phyloP scores from a whole-genome alignment of 495 filamentous ascomycete species.

The Astrocystis sublimbata region DNA sequence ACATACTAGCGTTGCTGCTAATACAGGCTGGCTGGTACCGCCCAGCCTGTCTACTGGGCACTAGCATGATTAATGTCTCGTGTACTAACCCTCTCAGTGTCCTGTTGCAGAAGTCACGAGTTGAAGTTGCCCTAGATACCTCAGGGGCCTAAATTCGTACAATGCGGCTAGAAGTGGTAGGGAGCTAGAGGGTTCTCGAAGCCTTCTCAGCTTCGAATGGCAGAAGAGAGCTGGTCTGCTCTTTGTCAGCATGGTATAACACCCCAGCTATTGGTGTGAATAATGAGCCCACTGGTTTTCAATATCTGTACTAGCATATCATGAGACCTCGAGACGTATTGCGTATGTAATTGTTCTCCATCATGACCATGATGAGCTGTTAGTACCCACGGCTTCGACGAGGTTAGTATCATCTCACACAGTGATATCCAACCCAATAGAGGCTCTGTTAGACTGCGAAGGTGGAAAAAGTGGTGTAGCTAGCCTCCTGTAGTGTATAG shows the following conservation, averaged over 20 bases:
- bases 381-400: background rate
- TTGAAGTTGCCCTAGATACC: background rate
- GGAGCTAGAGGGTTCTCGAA: background rate
- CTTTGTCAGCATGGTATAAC: background rate
- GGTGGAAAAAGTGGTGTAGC: background rate
- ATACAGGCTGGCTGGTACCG: background rate
- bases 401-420: too few species aligned
- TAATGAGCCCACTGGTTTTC: background rate
- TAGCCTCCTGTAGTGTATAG: background rate
- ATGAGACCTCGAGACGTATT: background rate
- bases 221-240: background rate
- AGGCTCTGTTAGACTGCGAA: too few species aligned
- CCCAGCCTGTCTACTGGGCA: background rate
- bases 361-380: background rate
- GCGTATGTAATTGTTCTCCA: background rate
- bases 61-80: background rate
- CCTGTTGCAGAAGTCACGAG: background rate
- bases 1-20: conserved; percentile 1
- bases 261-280: background rate
- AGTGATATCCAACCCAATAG: too few species aligned
- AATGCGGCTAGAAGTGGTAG: background rate
- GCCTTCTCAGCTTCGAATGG: background rate
- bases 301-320: background rate
- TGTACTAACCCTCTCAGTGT: too few species aligned
- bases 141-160: background rate